Evolutionary conservation across 2,329 filamentous ascomycete genomes (phyloP), one percentile per base, ranked within the genome.

Genomic region (Zasmidium citrigriseum): DNA sequence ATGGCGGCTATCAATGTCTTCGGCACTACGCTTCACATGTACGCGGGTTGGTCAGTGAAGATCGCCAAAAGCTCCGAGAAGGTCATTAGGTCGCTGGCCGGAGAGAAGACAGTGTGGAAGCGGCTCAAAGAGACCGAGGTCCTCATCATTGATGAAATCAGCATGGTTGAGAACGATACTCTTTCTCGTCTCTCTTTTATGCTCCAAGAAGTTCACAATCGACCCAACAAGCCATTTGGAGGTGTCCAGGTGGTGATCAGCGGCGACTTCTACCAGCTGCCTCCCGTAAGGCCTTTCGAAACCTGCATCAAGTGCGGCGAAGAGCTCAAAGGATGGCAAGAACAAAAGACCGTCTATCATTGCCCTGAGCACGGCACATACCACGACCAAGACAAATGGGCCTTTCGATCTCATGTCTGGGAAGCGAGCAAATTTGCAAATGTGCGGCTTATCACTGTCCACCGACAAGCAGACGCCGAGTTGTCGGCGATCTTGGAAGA

Each of bases 91-190:
- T 57, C 54, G 21, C 55, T 52, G 1, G 75, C 76, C 0, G 68
- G 72, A 21, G 73, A 70, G 11, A 73, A 73, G 10, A 67, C 70
- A 2, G 67, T 76, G 0, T 69, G 62, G 23, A 67, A 74, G 1
- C 75, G 80, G 0, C 69, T 85, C 2, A 65, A 20, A 0, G 29
- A 69, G 0, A 84, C 81, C 0, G 76, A 87, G 52, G 80, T 86
- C 0, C 75, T 89, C 1, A 78, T 89, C 25, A 83, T 89, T n/a
- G 86, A 89, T 63, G 86, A 89, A 70, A 83, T 89, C 58, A 85
- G 82, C 61, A 89, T 89, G 86, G 77, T 88, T 0, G 83, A 86
- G 51, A 83, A 80, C 54, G 68, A 78, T 5, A 75, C 80, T 49
- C 80, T 86, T 24, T 78, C 83, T 58, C 77, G 83, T 12, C 70